These are phyloP conservation scores for Myriosclerotinia scirpicola DNA, from an alignment of 2,329 filamentous ascomycete genomes.

Conservation along the genomic window DNA sequence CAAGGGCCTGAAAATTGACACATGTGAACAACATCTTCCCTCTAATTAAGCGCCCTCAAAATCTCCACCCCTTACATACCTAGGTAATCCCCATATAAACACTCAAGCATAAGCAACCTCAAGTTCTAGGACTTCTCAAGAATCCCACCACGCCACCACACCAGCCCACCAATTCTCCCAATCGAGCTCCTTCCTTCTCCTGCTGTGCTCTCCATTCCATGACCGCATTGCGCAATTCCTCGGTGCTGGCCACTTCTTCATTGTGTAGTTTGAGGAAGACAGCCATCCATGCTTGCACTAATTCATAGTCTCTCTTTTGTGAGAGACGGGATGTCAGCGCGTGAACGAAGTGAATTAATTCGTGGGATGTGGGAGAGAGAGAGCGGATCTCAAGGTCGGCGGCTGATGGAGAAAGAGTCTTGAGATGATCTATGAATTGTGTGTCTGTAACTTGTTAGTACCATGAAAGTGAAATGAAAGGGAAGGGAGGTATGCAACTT, in stretches of 20 bases:
- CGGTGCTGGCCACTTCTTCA: conserved; percentile 51
- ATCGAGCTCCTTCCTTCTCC: conserved; percentile 65
- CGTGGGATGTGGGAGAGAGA: conserved; percentile 53
- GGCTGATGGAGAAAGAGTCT: conserved; percentile 76
- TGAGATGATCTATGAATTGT: conserved; percentile 74
- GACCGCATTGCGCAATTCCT: conserved; percentile 58
- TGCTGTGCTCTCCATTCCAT: conserved; percentile 71
- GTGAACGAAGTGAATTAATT: conserved; percentile 76
- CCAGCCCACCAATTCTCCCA: conserved; percentile 80
- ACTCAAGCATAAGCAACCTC: too few relatives aligned
- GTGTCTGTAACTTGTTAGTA: conserved; percentile 48
- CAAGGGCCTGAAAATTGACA: too few relatives aligned
- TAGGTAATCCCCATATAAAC: too few relatives aligned
- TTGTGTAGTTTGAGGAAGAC: conserved; percentile 83
- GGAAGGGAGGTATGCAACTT: conserved; percentile 41
- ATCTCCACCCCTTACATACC: too few relatives aligned
- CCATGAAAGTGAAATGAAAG: conserved; percentile 20
- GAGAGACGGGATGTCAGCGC: conserved; percentile 72
- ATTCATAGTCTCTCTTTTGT: conserved; percentile 79
- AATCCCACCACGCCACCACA: conserved; percentile 84
- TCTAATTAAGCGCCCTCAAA: too few relatives aligned
- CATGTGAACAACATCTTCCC: too few relatives aligned
- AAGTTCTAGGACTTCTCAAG: conserved; percentile 55
- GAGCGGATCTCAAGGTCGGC: conserved; percentile 91
- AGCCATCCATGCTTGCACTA: conserved; percentile 96